Base-by-base conservation (phyloP, 441 rosid species). In the Bocquillonia castaneifolia region DNA sequence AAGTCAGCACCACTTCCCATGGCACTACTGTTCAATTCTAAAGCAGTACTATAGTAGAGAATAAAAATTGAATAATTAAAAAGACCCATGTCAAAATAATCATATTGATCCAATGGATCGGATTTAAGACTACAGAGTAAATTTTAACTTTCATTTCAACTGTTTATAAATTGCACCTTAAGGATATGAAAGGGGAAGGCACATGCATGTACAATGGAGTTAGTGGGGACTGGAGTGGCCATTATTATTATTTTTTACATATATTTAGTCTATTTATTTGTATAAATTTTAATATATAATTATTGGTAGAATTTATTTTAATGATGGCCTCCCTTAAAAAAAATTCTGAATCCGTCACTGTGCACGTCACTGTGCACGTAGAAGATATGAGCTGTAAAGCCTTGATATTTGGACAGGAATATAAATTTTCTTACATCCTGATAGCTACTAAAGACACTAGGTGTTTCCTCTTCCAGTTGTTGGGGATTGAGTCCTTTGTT, bases 371-470 rank as follows among this genome's bases (percentile, higher is more conserved):
- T n/a, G n/a, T n/a, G n/a, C n/a, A n/a, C n/a, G n/a, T n/a, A n/a
- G n/a, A 36, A 50, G 3, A 10, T 17, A 12, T 70, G 76, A 79
- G 81, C 81, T 79, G 77, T 76, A 74, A 82, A 73, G 80, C 75
- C 82, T 75, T 61, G 73, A 59, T 13, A 9, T 26, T 32, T 39
- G 79, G 69, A 56, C 1, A 60, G 58, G 76, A 74, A 76, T 58
- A 64, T 18, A 20, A 7, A 13, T 26, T 36, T 62, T 44, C 59
- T n/a, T 53, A 23, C 56, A 53, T 34, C 12, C 63, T 53, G 76
- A 52, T 60, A 64, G 69, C 47, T 53, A 50, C 73, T 67, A 70
- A 42, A 52, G 80, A 74, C 79, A 52, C 65, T 15, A 9, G 32
- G 39, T 67, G 15, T 42, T 45, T 10, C 9, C 12, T 63, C 59